phyloP scores from a whole-genome alignment of 352 stramenopile genomes.

The Phytophthora vignae region DNA sequence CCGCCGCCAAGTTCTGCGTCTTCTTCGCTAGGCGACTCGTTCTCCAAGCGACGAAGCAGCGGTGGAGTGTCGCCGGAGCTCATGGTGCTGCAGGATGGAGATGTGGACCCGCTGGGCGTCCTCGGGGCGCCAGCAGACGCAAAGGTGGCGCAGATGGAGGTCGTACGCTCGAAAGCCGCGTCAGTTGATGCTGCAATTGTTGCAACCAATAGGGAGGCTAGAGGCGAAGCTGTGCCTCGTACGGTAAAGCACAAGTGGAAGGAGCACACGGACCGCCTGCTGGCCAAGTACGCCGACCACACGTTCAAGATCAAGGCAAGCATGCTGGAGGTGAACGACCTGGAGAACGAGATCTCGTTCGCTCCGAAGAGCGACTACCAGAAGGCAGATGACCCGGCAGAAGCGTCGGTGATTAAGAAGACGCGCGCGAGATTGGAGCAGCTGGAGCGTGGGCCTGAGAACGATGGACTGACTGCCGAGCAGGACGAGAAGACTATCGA shows the following conservation, averaged over 20 bases:
- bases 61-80: constrained; percentile 41
- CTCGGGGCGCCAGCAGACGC: constrained; percentile 27
- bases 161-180: constrained; percentile 3
- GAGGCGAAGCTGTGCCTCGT: background rate
- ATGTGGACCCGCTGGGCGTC: constrained; percentile 74
- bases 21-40: constrained; percentile 11
- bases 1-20: background rate
- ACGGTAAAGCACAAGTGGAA: constrained; percentile 76
- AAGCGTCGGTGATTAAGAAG: constrained; percentile 63
- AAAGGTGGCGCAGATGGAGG: constrained; percentile 3
- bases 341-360: constrained; percentile 65
- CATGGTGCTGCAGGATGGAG: constrained; percentile 68
- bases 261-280: constrained; percentile 67
- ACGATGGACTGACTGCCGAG: background rate
- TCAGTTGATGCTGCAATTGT: constrained; percentile 6
- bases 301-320: constrained; percentile 85
- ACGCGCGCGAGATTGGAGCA: constrained; percentile 74
- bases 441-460: constrained; percentile 47
- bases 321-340: constrained; percentile 79
- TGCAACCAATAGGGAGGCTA: background rate
- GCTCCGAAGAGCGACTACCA: constrained; percentile 51
- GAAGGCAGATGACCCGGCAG: constrained; percentile 38
- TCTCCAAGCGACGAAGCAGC: constrained; percentile 8
- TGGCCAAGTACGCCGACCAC: constrained; percentile 69
- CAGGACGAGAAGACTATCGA: constrained; percentile 64